Evolutionary conservation across 352 stramenopile species (phyloP).

Genomic region (Elongisporangium prolatum): DNA sequence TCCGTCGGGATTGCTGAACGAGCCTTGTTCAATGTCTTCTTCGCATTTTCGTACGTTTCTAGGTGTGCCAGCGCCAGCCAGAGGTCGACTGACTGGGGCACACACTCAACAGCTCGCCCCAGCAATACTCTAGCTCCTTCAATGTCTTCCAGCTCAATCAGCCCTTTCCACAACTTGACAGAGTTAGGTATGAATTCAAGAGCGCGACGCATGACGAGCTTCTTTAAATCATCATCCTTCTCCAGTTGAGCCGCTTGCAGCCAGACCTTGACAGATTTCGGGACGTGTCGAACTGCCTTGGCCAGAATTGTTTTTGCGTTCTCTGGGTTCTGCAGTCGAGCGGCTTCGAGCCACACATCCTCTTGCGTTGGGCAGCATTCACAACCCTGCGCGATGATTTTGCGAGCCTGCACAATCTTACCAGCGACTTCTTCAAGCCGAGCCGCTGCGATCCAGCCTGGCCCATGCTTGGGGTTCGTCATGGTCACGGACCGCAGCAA

Average conservation of each 20-base stretch:
- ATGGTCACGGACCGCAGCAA: slow-evolving; percentile 95
- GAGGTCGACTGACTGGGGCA: slow-evolving; percentile 96
- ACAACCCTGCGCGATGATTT: slow-evolving; percentile 97
- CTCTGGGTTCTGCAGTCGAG: slow-evolving; percentile 92
- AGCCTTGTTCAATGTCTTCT: slow-evolving; percentile 96
- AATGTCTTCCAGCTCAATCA: slow-evolving; percentile 97
- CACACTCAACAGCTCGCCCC: slow-evolving; percentile 96
- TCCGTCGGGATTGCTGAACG: slow-evolving; percentile 94
- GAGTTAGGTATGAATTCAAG: slow-evolving; percentile 97
- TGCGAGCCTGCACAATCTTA: slow-evolving; percentile 94
- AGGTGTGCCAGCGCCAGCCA: slow-evolving; percentile 97
- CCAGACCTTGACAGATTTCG: slow-evolving; percentile 95
- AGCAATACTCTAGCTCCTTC: slow-evolving; percentile 96
- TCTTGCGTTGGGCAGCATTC: slow-evolving; percentile 95
- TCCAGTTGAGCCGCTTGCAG: slow-evolving; percentile 95
- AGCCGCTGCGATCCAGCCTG: slow-evolving; percentile 98
- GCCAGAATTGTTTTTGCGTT: slow-evolving; percentile 97
- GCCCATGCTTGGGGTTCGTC: slow-evolving; percentile 98
- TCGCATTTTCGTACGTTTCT: slow-evolving; percentile 98
- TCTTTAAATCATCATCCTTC: slow-evolving; percentile 81
- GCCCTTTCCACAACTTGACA: slow-evolving; percentile 98
- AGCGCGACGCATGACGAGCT: slow-evolving; percentile 85
- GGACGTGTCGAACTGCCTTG: slow-evolving; percentile 91
- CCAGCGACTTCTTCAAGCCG: slow-evolving; percentile 96
- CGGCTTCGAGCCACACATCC: slow-evolving; percentile 98